These are phyloP conservation scores for Wickerhamomyces sp. DNA, from an alignment of 1,139 yeast species.

Conservation along the genomic window DNA sequence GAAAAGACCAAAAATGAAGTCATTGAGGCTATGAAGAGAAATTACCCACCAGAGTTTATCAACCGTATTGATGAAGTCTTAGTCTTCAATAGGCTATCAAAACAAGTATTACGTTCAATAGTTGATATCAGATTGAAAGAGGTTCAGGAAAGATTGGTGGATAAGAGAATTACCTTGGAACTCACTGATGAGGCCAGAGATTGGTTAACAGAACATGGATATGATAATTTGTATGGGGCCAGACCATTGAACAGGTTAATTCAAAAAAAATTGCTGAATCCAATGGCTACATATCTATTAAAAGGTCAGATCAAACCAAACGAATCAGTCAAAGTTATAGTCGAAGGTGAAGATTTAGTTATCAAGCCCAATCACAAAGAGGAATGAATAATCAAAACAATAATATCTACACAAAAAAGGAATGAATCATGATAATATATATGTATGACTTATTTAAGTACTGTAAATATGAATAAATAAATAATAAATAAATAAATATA, in stretches of 20 bases:
- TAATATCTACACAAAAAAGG: too few relatives aligned
- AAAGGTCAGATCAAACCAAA: constrained; percentile 73
- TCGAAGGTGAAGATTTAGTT: constrained; percentile 31
- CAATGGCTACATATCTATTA: constrained; percentile 75
- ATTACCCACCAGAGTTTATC: constrained; percentile 91
- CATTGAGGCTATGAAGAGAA: constrained; percentile 57
- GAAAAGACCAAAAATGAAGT: constrained; percentile 51
- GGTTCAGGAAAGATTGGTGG: constrained; percentile 71
- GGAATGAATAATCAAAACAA: constrained; percentile 1
- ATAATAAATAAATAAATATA: neutral
- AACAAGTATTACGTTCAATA: constrained; percentile 64
- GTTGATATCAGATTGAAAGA: constrained; percentile 81
- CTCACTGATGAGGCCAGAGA: constrained; percentile 62
- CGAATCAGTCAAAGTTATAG: constrained; percentile 53
- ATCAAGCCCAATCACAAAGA: constrained; percentile 47
- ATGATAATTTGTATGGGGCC: constrained; percentile 91
- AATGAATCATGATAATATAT: constrained; percentile 1
- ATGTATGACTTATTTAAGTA: constrained; percentile 1
- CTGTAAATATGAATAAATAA: constrained; percentile 5
- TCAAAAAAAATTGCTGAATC: constrained; percentile 77
- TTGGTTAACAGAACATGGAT: constrained; percentile 80
- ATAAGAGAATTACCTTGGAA: constrained; percentile 66
- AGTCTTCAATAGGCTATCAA: constrained; percentile 85
- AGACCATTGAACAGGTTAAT: constrained; percentile 90
- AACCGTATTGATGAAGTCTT: constrained; percentile 90